Evolutionary conservation across 2,329 filamentous ascomycete genomes (phyloP).

Genomic region (Calonectria multiphialidica): DNA sequence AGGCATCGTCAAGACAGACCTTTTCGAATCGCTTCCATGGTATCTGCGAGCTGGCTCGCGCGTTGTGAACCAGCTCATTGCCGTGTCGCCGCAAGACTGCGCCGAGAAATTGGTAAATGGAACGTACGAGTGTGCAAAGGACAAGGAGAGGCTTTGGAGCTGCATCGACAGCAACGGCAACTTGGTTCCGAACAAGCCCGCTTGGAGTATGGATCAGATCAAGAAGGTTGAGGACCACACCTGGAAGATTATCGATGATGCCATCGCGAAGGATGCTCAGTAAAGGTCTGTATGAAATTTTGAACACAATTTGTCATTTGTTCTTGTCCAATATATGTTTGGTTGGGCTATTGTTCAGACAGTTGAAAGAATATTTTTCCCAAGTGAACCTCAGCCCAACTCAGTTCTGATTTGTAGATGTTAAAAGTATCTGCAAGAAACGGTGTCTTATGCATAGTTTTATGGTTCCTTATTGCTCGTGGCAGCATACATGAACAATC

Average conservation of each 20-base stretch:
- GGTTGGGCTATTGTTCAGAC: too few relatives aligned
- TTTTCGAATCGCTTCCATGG: conserved; percentile 47
- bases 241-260: conserved; percentile 45
- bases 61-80: conserved; percentile 35
- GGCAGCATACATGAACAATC: not conserved
- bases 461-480: not conserved
- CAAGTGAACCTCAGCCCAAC: not conserved
- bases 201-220: conserved; percentile 45
- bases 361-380: not conserved
- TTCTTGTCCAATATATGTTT: not conserved
- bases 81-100: conserved; percentile 43
- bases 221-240: conserved; percentile 47
- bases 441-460: not conserved
- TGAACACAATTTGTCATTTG: not conserved
- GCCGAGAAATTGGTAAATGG: conserved; percentile 45
- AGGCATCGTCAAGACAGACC: conserved; percentile 51
- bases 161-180: conserved; percentile 46
- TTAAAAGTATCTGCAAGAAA: not conserved
- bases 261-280: not conserved
- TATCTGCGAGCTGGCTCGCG: conserved; percentile 36
- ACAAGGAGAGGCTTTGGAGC: conserved; percentile 42
- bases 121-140: not conserved
- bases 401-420: too few relatives aligned
- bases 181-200: conserved; percentile 38
- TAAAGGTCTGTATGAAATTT: not conserved